Base-by-base conservation (phyloP, 208 protist species). In the Leishmania aethiopica region DNA sequence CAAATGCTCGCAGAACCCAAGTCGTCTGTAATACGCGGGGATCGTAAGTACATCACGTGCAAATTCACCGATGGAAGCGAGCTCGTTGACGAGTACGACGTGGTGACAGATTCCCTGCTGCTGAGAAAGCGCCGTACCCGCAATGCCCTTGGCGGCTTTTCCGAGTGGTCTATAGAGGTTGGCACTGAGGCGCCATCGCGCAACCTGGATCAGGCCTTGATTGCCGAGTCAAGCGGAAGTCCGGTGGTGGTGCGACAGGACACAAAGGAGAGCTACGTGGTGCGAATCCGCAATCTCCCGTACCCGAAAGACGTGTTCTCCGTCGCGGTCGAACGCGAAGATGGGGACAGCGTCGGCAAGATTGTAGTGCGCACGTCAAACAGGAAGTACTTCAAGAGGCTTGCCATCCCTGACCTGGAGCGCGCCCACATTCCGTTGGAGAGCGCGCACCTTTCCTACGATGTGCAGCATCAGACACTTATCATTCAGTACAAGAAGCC, bases 331-430 rank as follows among this genome's bases (percentile, higher is more conserved):
- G 97, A 99, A 76, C 74, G 83, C 5, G 76, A 83, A 11, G 79
- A 86, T 11, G 66, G 77, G 10, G 84, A 93, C 60, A 59, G 83
- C 40, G 76, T 95, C 2, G 93, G 92, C 22, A 90, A 96, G 85
- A 94, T 99, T 75, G 95, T 99, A 1, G 93, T 99, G 60, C 93
- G 97, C 35, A 99, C 98, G 17, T 91, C 84, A n/a, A 99, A 99
- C 89, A 98, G 97, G 75, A 99, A 99, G 87, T 99, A 99, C 74
- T 99, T 96, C 78, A 99, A 99, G 88, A 82, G 94, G 28, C 81
- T 99, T 53, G 79, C 73, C 47, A 96, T 99, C 45, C 89, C 90
- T n/a, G 96, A 97, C 53, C 85, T 99, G 77, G 79, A 90, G 67
- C 90, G 95, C 10, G 82, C 85, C 2, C 35, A 80, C 0, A 84